These are phyloP conservation scores for Hyphodiscus hymeniophilus DNA, from an alignment of 495 filamentous ascomycete genomes.

Conservation along the genomic window DNA sequence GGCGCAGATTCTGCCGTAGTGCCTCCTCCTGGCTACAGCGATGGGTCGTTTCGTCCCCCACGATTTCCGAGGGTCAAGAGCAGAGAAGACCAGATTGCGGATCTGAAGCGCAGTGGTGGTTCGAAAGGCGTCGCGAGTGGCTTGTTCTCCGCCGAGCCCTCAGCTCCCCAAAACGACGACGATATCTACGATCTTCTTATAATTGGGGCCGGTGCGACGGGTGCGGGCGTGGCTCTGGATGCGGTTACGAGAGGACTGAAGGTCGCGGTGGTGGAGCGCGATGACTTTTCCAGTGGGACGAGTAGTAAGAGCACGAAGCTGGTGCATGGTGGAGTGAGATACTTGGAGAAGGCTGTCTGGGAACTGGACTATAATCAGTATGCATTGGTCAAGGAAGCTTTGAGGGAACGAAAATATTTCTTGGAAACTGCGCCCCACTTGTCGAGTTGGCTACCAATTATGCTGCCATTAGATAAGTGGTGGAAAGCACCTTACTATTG, in stretches of 20 bases:
- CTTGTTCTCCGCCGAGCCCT: constrained; percentile 13
- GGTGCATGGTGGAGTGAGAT: constrained; percentile 93
- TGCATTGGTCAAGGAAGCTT: constrained; percentile 83
- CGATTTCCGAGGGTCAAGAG: constrained; percentile 73
- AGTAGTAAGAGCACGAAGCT: constrained; percentile 97
- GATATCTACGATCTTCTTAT: constrained; percentile 78
- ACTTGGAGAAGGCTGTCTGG: constrained; percentile 95
- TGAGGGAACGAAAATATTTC: constrained; percentile 94
- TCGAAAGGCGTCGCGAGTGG: constrained; percentile 9
- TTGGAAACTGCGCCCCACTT: constrained; percentile 93
- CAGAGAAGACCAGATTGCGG: constrained; percentile 56
- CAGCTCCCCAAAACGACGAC: constrained; percentile 25
- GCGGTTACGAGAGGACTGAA: constrained; percentile 87
- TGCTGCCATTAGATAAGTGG: constrained; percentile 93
- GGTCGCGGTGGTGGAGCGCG: constrained; percentile 89
- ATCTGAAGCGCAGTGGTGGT: constrained; percentile 40
- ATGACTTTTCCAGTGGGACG: constrained; percentile 90
- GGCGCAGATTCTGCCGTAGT: constrained; percentile 73
- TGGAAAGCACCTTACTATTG: constrained; percentile 98
- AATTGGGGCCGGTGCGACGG: constrained; percentile 90
- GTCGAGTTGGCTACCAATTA: constrained; percentile 91
- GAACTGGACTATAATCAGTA: constrained; percentile 96
- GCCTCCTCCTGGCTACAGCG: constrained; percentile 71
- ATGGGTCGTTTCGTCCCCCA: constrained; percentile 70
- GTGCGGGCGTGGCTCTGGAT: constrained; percentile 87